These are phyloP conservation scores for Phoma sp. DNA, from an alignment of 2,329 filamentous ascomycete species.

Conservation along the genomic window DNA sequence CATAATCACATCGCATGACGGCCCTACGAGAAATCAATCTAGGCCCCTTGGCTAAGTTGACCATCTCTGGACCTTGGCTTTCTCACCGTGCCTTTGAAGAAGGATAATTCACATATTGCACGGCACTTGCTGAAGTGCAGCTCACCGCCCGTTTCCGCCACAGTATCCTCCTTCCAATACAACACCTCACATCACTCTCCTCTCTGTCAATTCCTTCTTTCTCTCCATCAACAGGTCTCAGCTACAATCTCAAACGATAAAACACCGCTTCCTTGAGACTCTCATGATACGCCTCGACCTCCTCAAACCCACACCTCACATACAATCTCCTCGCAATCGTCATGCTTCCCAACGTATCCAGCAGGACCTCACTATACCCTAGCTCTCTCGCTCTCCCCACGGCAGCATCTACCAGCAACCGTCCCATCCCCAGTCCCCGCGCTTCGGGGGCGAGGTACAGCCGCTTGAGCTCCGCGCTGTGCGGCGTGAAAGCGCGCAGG, in stretches of 20 bases:
- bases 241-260: slow-evolving; percentile 46
- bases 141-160: no score
- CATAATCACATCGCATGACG: no score
- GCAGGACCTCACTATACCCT: slow-evolving; percentile 59
- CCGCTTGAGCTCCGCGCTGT: slow-evolving; percentile 63
- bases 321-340: slow-evolving; percentile 58
- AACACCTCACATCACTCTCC: no score
- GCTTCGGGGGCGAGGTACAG: slow-evolving; percentile 58
- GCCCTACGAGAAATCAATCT: no score
- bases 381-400: slow-evolving; percentile 54
- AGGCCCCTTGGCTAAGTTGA: no score
- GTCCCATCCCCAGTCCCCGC: slow-evolving; percentile 58
- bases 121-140: no score
- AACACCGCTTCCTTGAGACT: slow-evolving; percentile 62
- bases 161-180: no score
- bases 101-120: no score
- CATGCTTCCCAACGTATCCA: slow-evolving; percentile 65
- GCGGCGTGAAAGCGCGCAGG: slow-evolving; percentile 50
- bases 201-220: no score
- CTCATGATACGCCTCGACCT: slow-evolving; percentile 61
- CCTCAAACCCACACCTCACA: slow-evolving; percentile 57
- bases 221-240: neutral
- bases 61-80: no score
- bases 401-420: slow-evolving; percentile 53
- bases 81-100: no score